phyloP scores from a whole-genome alignment of 805 yeast genomes.

The Saccharomycopsis sp. region DNA sequence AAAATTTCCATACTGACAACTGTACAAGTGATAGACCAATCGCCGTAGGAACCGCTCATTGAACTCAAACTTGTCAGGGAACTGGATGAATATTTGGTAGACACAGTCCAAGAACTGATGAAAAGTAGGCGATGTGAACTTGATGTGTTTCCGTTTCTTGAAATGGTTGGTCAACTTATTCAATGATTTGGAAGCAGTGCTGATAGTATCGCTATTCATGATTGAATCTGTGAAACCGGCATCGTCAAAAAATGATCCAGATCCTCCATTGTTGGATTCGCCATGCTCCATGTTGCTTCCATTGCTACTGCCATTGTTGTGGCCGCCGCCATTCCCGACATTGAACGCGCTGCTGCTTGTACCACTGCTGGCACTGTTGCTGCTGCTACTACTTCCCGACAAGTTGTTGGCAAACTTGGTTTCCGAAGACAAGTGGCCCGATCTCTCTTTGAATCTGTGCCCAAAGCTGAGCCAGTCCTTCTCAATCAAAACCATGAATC shows the following conservation, averaged over 20 bases:
- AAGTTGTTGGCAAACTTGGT: slow-evolving; percentile 38
- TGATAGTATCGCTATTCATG: slow-evolving; percentile 25
- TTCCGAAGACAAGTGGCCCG: slow-evolving; percentile 61
- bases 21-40: slow-evolving; percentile 76
- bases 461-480: slow-evolving; percentile 97
- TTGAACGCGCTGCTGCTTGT: slow-evolving; percentile 16
- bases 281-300: background rate
- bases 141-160: slow-evolving; percentile 40
- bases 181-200: slow-evolving; percentile 36
- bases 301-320: slow-evolving; percentile 22
- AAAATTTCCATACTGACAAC: slow-evolving; percentile 94
- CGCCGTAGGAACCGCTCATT: slow-evolving; percentile 83
- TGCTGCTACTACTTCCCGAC: slow-evolving; percentile 18
- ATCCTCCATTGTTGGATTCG: background rate
- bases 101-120: slow-evolving; percentile 91
- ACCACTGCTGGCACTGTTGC: slow-evolving; percentile 24
- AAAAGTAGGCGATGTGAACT: slow-evolving; percentile 80
- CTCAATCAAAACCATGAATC: slow-evolving; percentile 77
- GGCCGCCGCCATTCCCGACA: slow-evolving; percentile 24
- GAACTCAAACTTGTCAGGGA: slow-evolving; percentile 70
- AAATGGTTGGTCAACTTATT: slow-evolving; percentile 43
- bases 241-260: slow-evolving; percentile 8
- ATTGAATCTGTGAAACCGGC: slow-evolving; percentile 16
- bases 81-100: slow-evolving; percentile 65
- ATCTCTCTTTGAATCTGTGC: slow-evolving; percentile 76